Percentiles rank a stretch among this genome's conserved stretches.
phyloP scores from a whole-genome alignment of 106 monocot species.

The Chionographis japonica region DNA sequence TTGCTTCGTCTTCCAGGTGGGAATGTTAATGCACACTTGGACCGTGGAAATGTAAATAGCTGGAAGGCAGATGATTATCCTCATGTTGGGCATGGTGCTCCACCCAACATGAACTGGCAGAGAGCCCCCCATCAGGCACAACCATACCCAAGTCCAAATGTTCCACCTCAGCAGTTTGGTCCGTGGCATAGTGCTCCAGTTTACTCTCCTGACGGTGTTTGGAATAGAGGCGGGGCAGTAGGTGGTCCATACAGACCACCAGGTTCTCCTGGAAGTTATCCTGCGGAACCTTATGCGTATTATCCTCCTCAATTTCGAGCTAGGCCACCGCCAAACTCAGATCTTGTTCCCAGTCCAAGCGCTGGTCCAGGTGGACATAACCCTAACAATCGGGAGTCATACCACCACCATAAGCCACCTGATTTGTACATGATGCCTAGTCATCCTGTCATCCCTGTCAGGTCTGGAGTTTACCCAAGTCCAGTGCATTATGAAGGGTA shows the following conservation, averaged over 20 bases:
- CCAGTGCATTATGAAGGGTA: slow-evolving; percentile 53
- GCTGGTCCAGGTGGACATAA: slow-evolving; percentile 34
- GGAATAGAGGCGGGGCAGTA: slow-evolving; percentile 53
- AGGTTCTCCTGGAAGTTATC: slow-evolving; percentile 50
- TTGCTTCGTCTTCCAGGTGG: slow-evolving; percentile 16
- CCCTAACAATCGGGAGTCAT: slow-evolving; percentile 38
- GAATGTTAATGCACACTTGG: slow-evolving; percentile 2
- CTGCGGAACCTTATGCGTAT: slow-evolving; percentile 47
- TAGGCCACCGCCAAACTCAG: slow-evolving; percentile 28
- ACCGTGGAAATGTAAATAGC: slow-evolving; percentile 26
- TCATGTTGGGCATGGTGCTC: slow-evolving; percentile 4
- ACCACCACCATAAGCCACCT: slow-evolving; percentile 41
- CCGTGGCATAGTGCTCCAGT: slow-evolving; percentile 59
- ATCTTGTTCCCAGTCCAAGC: slow-evolving; percentile 37
- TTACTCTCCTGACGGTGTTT: slow-evolving; percentile 50
- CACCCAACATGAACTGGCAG: slow-evolving; percentile 35
- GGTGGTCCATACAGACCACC: slow-evolving; percentile 53
- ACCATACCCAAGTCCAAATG: slow-evolving; percentile 24
- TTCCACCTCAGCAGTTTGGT: slow-evolving; percentile 42
- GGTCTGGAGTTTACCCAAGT: slow-evolving; percentile 51
- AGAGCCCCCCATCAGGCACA: slow-evolving; percentile 29
- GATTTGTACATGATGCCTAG: slow-evolving; percentile 42
- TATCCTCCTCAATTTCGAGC: slow-evolving; percentile 51
- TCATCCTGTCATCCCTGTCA: slow-evolving; percentile 39
- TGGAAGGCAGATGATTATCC: slow-evolving; percentile 32